phyloP scores from a whole-genome alignment of 371 early-diverging fungal genomes.

The Saksenaea oblongispora region DNA sequence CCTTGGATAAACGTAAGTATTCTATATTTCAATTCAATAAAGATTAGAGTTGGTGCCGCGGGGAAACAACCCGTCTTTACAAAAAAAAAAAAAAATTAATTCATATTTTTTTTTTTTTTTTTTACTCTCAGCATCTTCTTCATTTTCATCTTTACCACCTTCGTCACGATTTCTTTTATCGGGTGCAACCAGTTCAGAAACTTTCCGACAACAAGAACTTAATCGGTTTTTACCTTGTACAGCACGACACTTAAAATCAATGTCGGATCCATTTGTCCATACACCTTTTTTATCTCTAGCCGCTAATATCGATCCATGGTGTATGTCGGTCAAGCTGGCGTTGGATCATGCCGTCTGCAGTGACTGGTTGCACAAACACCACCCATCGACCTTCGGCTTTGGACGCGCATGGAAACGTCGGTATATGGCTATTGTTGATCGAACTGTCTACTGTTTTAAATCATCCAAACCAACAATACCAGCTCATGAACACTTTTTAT shows the following conservation, averaged over 20 bases:
- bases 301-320: conserved; percentile 33
- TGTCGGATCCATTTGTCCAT: conserved; percentile 29
- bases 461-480: conserved; percentile 33
- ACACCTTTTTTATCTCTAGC: conserved; percentile 17
- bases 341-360: conserved; percentile 26
- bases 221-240: conserved; percentile 23
- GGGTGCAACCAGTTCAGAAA: conserved; percentile 33
- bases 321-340: conserved; percentile 34
- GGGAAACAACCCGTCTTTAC: conserved; percentile 7
- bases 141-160: conserved; percentile 31
- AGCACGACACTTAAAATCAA: conserved; percentile 24
- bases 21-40: background rate
- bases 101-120: conserved; percentile 6
- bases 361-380: conserved; percentile 39
- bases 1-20: conserved; percentile 24
- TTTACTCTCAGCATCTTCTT: conserved; percentile 18
- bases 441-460: conserved; percentile 39
- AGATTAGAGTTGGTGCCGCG: conserved; percentile 14
- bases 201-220: conserved; percentile 36
- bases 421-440: conserved; percentile 30
- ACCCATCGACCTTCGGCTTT: conserved; percentile 35
- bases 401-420: conserved; percentile 45
- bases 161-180: conserved; percentile 36
- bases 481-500: conserved; percentile 39
- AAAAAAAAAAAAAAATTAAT: conserved; percentile 5